Conservation (phyloP, 345 rosid species). For the Eucalyptus sp. region DNA sequence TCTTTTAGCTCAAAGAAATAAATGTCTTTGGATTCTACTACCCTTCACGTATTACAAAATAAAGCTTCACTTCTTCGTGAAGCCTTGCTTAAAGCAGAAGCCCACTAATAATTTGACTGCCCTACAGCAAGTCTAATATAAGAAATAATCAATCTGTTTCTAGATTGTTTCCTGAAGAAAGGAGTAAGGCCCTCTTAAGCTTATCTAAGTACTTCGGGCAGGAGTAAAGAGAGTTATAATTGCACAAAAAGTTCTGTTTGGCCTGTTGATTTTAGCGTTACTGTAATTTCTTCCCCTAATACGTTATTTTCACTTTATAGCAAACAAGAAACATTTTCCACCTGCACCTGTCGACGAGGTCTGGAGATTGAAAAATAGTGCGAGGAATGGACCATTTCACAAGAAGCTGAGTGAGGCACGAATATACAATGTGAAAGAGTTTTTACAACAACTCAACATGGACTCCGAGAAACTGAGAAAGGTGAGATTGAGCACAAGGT, state of each 20-base stretch:
- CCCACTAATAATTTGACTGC: too few species aligned
- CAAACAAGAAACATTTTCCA: slow-evolving; percentile 72
- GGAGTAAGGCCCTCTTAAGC: too few species aligned
- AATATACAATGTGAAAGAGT: slow-evolving; percentile 50
- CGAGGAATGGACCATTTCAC: slow-evolving; percentile 65
- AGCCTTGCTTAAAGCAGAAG: too few species aligned
- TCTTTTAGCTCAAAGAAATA: neutral
- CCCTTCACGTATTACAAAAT: fast-evolving
- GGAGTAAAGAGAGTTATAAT: neutral
- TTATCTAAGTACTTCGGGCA: fast-evolving
- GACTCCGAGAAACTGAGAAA: neutral
- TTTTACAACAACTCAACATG: slow-evolving; percentile 40
- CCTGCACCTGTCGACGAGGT: slow-evolving; percentile 67
- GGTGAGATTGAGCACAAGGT: neutral
- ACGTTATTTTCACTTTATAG: slow-evolving; percentile 7
- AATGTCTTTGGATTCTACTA: neutral
- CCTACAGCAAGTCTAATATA: too few species aligned
- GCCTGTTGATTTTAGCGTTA: neutral
- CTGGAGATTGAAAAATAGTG: slow-evolving; percentile 81
- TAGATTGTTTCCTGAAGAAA: too few species aligned
- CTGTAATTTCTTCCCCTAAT: neutral
- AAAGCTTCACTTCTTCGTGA: too few species aligned
- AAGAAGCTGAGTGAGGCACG: slow-evolving; percentile 63
- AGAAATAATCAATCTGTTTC: too few species aligned
- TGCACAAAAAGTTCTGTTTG: neutral